phyloP scores from a whole-genome alignment of 225 moss, liverwort and hornwort species.

The Rhytidiadelphus loreus region DNA sequence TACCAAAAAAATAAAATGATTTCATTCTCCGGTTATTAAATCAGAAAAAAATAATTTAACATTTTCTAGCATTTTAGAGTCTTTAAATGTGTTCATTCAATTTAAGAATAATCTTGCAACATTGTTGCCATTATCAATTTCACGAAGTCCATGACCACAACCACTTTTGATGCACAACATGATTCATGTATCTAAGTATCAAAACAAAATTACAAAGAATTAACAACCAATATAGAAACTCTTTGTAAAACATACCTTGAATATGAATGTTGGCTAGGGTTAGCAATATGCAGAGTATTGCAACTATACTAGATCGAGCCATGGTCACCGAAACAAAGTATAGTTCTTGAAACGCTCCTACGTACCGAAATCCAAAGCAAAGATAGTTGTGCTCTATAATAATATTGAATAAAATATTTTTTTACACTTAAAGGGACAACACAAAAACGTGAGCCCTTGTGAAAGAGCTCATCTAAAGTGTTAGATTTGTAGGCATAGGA shows the following conservation, averaged over 20 bases:
- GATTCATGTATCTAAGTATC: neutral
- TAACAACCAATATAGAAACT: neutral
- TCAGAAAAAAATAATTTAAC: neutral
- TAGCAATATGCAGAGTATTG: constrained; percentile 7
- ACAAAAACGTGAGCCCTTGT: neutral
- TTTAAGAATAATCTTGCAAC: neutral
- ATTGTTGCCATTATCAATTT: neutral
- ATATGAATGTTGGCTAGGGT: constrained; percentile 1
- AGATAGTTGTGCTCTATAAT: neutral
- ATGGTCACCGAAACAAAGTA: neutral
- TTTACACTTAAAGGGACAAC: neutral
- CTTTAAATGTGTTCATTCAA: neutral
- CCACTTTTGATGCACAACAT: neutral
- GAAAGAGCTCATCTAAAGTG: neutral
- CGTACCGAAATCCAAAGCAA: neutral
- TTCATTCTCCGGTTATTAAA: neutral
- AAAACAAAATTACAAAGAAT: neutral
- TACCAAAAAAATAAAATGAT: neutral
- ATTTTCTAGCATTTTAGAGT: neutral
- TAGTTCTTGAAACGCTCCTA: neutral
- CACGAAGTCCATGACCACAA: neutral
- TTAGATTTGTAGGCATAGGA: neutral
- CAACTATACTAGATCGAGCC: neutral
- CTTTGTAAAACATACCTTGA: neutral
- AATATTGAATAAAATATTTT: neutral